These are phyloP conservation scores for Suillus placidus DNA, from an alignment of 768 basidiomycete species.

Conservation along the genomic window DNA sequence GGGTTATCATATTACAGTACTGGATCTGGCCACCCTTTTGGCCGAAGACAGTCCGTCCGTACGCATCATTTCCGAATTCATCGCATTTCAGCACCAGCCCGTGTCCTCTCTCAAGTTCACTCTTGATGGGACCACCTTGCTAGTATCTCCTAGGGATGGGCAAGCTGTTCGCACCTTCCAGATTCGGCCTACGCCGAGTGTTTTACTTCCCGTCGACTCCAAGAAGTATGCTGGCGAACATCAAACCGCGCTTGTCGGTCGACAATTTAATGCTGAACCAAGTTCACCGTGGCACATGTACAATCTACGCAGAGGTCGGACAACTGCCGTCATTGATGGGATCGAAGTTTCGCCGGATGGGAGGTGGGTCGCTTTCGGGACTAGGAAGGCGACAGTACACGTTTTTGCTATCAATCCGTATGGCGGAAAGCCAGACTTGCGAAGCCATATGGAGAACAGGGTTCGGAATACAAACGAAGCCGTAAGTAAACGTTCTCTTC, in stretches of 20 bases:
- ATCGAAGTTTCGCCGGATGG: constrained; percentile 51
- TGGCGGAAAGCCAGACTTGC: constrained; percentile 66
- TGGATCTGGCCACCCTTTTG: constrained; percentile 53
- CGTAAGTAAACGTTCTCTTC: constrained; percentile 33
- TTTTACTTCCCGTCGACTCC: constrained; percentile 17
- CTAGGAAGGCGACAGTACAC: constrained; percentile 65
- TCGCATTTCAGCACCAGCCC: constrained; percentile 49
- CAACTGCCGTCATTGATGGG: constrained; percentile 62
- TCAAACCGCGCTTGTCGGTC: background rate
- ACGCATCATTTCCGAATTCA: constrained; percentile 48
- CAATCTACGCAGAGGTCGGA: constrained; percentile 69
- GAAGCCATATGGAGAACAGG: constrained; percentile 59
- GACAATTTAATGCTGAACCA: constrained; percentile 13
- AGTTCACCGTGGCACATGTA: constrained; percentile 59
- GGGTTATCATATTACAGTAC: constrained; percentile 54
- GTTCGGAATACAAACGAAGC: constrained; percentile 56
- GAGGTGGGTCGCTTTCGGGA: constrained; percentile 71
- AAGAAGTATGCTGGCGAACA: background rate
- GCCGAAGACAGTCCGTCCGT: constrained; percentile 22
- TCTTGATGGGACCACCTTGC: constrained; percentile 52
- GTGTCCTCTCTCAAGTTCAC: constrained; percentile 54
- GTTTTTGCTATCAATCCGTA: constrained; percentile 78
- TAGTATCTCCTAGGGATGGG: constrained; percentile 57
- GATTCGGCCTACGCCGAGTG: constrained; percentile 32
- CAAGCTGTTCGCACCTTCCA: constrained; percentile 54